These are phyloP conservation scores for Allantophomopsis lycopodina DNA, from an alignment of 2,329 filamentous ascomycete species.

Conservation along the genomic window DNA sequence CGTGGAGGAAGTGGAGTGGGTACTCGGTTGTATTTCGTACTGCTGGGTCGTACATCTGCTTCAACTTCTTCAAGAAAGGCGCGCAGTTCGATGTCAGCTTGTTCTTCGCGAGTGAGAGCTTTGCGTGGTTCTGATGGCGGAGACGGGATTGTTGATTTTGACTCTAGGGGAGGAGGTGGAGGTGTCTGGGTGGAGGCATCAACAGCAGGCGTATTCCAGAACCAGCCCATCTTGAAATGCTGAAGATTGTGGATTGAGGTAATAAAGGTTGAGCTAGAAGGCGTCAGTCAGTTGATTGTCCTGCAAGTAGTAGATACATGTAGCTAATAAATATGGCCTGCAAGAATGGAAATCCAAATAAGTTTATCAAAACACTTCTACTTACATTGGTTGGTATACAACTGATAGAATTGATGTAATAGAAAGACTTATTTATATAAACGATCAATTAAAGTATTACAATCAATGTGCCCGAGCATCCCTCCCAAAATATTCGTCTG, in stretches of 20 bases:
- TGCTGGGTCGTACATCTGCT: constrained; percentile 10
- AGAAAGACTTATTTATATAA: neutral
- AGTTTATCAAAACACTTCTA: too few species aligned
- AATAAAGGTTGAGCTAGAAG: too few species aligned
- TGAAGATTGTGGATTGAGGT: constrained; percentile 1
- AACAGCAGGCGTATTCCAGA: constrained; percentile 28
- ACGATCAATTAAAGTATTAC: neutral
- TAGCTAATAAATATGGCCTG: too few species aligned
- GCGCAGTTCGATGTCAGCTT: constrained; percentile 18
- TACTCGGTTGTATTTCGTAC: constrained; percentile 14
- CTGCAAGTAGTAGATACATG: too few species aligned
- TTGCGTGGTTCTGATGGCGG: constrained; percentile 3
- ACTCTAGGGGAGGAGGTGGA: constrained; percentile 18
- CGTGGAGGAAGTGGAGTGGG: constrained; percentile 6
- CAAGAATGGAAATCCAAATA: too few species aligned
- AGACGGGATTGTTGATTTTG: constrained; percentile 8
- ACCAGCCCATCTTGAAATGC: constrained; percentile 41
- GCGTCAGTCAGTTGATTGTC: too few species aligned
- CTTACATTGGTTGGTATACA: too few species aligned
- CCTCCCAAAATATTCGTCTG: too few species aligned
- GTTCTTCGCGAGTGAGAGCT: constrained; percentile 12
- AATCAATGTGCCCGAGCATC: neutral
- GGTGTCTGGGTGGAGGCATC: too few species aligned
- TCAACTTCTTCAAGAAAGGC: constrained; percentile 19
- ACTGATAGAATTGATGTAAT: too few species aligned